A percentile compares a stretch with the other conserved stretches of the same genome.
Conservation (phyloP, 306 rosid genomes). For the Glycine latifolia region DNA sequence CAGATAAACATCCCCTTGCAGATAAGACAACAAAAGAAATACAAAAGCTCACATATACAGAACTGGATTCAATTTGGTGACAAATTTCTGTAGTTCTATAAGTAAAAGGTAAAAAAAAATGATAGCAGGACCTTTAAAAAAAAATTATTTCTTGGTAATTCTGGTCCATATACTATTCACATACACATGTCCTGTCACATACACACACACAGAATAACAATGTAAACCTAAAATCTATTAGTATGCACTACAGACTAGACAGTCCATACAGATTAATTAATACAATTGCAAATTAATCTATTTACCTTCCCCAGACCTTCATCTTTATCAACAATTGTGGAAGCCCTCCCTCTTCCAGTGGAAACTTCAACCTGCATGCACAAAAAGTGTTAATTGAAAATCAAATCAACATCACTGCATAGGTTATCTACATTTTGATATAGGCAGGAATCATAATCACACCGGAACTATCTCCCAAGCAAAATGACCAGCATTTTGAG, state of each 20-base stretch:
- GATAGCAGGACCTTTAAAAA: conserved; percentile 11
- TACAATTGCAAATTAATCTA: conserved; percentile 33
- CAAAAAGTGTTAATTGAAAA: conserved; percentile 46
- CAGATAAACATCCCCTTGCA: neutral
- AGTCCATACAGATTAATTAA: conserved; percentile 25
- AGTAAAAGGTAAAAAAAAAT: conserved; percentile 2
- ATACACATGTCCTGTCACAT: neutral
- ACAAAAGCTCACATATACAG: neutral
- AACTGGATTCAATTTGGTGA: conserved; percentile 33
- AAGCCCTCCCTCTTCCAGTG: conserved; percentile 73
- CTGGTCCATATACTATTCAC: neutral
- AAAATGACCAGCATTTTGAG: conserved; percentile 72
- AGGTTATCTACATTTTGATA: conserved; percentile 3
- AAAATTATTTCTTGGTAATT: conserved; percentile 27
- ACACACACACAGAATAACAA: neutral
- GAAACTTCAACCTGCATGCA: conserved; percentile 75
- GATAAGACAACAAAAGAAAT: conserved; percentile 10
- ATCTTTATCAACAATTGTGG: conserved; percentile 71
- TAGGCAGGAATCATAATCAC: conserved; percentile 47
- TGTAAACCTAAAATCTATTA: conserved; percentile 26
- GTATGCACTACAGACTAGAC: conserved; percentile 15
- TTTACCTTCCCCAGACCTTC: conserved; percentile 87
- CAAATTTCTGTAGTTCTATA: neutral
- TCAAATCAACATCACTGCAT: conserved; percentile 21
- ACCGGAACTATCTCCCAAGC: conserved; percentile 95